phyloP scores from a whole-genome alignment of 176 grass and related monocot genomes.

The Oropetium thomaeum region DNA sequence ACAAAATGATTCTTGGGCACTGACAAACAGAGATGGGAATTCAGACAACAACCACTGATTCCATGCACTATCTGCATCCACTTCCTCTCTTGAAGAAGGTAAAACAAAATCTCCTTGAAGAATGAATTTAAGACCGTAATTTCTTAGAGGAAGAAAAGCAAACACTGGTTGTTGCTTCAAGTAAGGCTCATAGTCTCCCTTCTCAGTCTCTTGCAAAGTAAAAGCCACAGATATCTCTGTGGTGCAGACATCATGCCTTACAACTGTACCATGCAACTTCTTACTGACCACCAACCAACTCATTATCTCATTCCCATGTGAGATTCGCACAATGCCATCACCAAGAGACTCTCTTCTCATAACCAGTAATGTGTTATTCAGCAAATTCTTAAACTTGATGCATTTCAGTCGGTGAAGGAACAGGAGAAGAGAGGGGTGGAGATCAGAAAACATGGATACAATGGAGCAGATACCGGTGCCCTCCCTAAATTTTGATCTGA shows the following conservation, averaged over 20 bases:
- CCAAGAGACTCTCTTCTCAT: slow-evolving; percentile 74
- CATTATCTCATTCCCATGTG: slow-evolving; percentile 75
- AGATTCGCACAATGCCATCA: slow-evolving; percentile 90
- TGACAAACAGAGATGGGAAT: slow-evolving; percentile 77
- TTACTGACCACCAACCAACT: slow-evolving; percentile 85
- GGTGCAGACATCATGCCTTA: slow-evolving; percentile 68
- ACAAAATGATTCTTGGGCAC: slow-evolving; percentile 72
- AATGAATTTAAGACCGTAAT: slow-evolving; percentile 97
- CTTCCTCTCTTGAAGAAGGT: slow-evolving; percentile 97
- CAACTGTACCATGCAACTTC: slow-evolving; percentile 54
- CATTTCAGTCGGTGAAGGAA: slow-evolving; percentile 85
- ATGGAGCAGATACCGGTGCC: slow-evolving; percentile 57
- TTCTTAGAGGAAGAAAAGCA: slow-evolving; percentile 93
- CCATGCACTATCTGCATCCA: slow-evolving; percentile 96
- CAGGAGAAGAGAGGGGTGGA: slow-evolving; percentile 89
- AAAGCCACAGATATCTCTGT: slow-evolving; percentile 94
- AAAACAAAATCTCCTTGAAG: slow-evolving; percentile 94
- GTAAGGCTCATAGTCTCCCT: slow-evolving; percentile 62
- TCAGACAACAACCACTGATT: slow-evolving; percentile 97
- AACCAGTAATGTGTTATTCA: slow-evolving; percentile 54
- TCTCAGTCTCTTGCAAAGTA: slow-evolving; percentile 73
- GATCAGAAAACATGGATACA: slow-evolving; percentile 95
- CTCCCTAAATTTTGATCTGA: slow-evolving; percentile 66
- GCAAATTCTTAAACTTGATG: slow-evolving; percentile 78
- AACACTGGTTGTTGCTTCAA: slow-evolving; percentile 87